Evolutionary conservation across 352 stramenopile species (phyloP), one percentile per base, ranked within the genome.

Genomic region (Globisporangium rhizosaccharum): DNA sequence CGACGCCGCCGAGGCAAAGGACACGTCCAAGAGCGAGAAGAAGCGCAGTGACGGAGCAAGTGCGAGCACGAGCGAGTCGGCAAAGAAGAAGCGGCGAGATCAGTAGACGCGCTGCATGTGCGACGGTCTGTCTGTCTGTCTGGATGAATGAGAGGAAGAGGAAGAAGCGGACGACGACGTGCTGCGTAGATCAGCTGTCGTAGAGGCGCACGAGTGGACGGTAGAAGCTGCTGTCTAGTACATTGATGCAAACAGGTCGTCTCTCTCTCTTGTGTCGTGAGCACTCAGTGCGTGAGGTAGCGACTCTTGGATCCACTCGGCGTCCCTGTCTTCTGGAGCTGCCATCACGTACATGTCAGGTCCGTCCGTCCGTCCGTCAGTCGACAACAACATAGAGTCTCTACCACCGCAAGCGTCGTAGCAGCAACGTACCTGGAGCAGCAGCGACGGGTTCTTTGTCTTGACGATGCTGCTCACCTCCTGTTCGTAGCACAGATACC

Each of bases 391-490:
- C 28, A 15, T n/a, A 33, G 14, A 23, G 23, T 18, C 30, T 11
- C 15, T n/a, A 7, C 3, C 36, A 18, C 0, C 9, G 30, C 8
- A 25, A 54, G 28, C 12, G 46, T n/a, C 8, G 4, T 33, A 37
- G 5, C 14, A 23, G 8, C 44, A 14, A 49, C 11, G 41, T 62
- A 98, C 79, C 80, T 98, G 92, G 42, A 97, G 67, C 57, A 98
- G 62, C 59, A 98, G 71, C 42, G 85, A 97, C 44, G 92, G 91
- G 61, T 98, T 98, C 65, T 98, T 97, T 47, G 93, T 87, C 70
- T 98, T 97, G 59, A 98, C 89, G 46, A 98, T 92, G 60, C 89
- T 97, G 70, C 97, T 96, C 28, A 97, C 88, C 58, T 98, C 93
- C 72, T 93, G 57, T 18, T 45, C 9, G 33, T 41, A 62, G 59